Conservation (phyloP, 495 filamentous ascomycete genomes). For the Aspergillus olivimuriae region DNA sequence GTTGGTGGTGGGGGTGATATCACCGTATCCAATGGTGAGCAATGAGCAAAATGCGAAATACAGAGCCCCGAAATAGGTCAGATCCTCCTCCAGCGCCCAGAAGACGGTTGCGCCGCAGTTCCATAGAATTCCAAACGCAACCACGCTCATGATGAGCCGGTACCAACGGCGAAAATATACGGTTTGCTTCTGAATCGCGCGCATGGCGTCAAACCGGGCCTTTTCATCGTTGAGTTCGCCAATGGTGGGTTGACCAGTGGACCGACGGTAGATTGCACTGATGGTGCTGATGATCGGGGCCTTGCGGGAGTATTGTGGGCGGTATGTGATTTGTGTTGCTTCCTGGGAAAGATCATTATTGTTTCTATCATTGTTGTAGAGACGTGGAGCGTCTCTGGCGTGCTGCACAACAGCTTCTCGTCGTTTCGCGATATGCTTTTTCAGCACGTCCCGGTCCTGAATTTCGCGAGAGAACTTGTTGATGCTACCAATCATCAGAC, state of each 20-base stretch:
- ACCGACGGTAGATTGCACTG: conserved; percentile 10
- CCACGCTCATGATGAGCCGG: conserved; percentile 60
- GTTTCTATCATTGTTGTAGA: too few species aligned
- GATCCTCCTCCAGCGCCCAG: conserved; percentile 42
- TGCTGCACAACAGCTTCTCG: conserved; percentile 51
- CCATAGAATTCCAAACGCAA: conserved; percentile 65
- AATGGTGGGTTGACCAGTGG: conserved; percentile 18
- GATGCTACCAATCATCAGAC: conserved; percentile 81
- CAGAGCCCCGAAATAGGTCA: conserved; percentile 65
- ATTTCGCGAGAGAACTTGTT: conserved; percentile 60
- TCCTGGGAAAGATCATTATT: background rate
- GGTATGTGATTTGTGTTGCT: conserved; percentile 6
- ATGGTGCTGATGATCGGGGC: conserved; percentile 22
- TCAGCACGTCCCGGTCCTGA: conserved; percentile 59
- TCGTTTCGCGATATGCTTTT: conserved; percentile 52
- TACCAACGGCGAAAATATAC: conserved; percentile 61
- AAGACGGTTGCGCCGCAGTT: conserved; percentile 79
- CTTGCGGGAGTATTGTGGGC: conserved; percentile 7
- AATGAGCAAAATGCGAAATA: conserved; percentile 82
- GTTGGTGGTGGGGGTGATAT: conserved; percentile 66
- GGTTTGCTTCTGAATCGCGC: conserved; percentile 64
- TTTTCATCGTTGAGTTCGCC: conserved; percentile 46
- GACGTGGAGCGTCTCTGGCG: background rate
- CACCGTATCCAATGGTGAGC: conserved; percentile 87
- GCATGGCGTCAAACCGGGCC: conserved; percentile 76